Percentiles rank a stretch among this genome's conserved stretches.
Conservation (phyloP, 768 basidiomycete species). For the Lactarius trivialis region DNA sequence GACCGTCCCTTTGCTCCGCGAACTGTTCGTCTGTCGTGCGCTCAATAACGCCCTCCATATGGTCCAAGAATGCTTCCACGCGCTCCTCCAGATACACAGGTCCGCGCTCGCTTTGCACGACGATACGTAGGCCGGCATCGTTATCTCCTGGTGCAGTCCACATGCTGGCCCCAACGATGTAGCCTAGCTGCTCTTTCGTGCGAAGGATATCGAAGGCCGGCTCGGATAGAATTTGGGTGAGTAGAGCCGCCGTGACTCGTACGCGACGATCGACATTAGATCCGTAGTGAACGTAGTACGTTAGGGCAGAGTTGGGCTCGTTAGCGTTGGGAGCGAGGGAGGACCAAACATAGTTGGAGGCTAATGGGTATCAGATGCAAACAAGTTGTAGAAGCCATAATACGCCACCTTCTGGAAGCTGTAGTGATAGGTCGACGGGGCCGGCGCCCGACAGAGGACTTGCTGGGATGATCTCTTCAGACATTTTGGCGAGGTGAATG, state of each 20-base stretch:
- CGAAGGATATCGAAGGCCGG: slow-evolving; percentile 88
- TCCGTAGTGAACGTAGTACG: slow-evolving; percentile 82
- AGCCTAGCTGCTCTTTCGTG: slow-evolving; percentile 93
- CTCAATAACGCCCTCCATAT: slow-evolving; percentile 61
- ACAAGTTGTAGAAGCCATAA: not conserved
- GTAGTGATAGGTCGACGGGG: slow-evolving; percentile 44
- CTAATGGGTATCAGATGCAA: slow-evolving; percentile 33
- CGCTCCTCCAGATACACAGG: slow-evolving; percentile 79
- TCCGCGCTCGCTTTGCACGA: slow-evolving; percentile 83
- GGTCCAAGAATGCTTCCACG: slow-evolving; percentile 80
- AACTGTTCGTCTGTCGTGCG: slow-evolving; percentile 71
- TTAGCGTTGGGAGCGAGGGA: slow-evolving; percentile 69
- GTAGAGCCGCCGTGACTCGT: slow-evolving; percentile 62
- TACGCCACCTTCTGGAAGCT: slow-evolving; percentile 59
- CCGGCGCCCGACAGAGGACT: slow-evolving; percentile 50
- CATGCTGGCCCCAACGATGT: slow-evolving; percentile 64
- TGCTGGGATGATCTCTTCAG: slow-evolving; percentile 58
- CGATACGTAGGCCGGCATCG: slow-evolving; percentile 69
- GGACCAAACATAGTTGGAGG: slow-evolving; percentile 62
- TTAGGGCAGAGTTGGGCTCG: slow-evolving; percentile 80
- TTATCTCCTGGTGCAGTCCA: slow-evolving; percentile 58
- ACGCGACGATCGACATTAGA: slow-evolving; percentile 52
- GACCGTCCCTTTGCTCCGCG: slow-evolving; percentile 63
- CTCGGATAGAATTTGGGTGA: slow-evolving; percentile 82
- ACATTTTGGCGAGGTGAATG: slow-evolving; percentile 58